These are phyloP conservation scores for Gypsophila paniculata DNA, from an alignment of 179 eudicot species.

Conservation along the genomic window DNA sequence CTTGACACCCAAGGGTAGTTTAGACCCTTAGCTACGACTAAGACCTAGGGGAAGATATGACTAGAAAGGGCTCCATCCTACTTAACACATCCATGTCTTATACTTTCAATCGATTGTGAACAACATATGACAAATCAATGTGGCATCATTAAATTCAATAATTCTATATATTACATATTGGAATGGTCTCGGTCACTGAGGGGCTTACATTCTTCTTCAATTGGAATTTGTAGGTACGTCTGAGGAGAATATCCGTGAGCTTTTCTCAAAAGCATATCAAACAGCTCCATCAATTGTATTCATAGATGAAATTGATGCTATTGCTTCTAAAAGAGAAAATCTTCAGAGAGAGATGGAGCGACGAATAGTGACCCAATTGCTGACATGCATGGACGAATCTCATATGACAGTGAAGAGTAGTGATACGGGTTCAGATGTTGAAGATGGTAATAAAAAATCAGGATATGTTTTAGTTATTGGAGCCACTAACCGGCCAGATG, in stretches of 20 bases:
- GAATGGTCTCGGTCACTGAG: background rate
- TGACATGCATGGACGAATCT: slow-evolving; percentile 94
- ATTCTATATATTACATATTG: background rate
- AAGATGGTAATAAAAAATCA: slow-evolving; percentile 33
- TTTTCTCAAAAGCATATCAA: slow-evolving; percentile 75
- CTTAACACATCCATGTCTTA: too few relatives aligned
- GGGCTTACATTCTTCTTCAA: background rate
- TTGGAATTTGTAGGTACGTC: slow-evolving; percentile 59
- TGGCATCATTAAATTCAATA: background rate
- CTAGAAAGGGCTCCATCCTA: too few relatives aligned
- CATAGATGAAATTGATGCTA: slow-evolving; percentile 90
- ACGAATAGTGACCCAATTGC: slow-evolving; percentile 82
- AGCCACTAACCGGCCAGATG: slow-evolving; percentile 91
- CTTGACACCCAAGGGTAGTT: too few relatives aligned
- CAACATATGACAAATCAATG: too few relatives aligned
- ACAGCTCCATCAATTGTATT: slow-evolving; percentile 89
- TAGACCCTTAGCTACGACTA: too few relatives aligned
- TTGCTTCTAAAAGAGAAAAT: slow-evolving; percentile 91
- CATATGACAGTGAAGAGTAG: slow-evolving; percentile 36
- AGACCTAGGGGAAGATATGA: too few relatives aligned
- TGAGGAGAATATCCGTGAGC: slow-evolving; percentile 79
- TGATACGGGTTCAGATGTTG: slow-evolving; percentile 33
- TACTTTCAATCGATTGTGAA: too few relatives aligned
- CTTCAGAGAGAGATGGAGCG: slow-evolving; percentile 86
- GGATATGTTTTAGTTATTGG: slow-evolving; percentile 83